phyloP scores from a whole-genome alignment of 345 rosid species.

The Syzygium oleosum region DNA sequence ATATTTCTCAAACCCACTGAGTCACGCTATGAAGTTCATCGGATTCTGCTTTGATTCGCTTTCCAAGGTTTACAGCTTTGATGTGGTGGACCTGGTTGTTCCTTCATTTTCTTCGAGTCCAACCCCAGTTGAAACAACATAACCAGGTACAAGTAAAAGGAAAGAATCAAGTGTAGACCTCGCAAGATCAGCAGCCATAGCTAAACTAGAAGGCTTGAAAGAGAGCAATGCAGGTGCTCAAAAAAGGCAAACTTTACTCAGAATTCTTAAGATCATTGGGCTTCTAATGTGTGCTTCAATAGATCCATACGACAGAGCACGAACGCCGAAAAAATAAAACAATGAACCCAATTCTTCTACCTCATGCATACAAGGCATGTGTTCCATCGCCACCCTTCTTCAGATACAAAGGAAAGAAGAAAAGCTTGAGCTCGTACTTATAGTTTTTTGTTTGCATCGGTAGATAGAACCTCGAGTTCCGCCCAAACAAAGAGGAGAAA shows the following conservation, averaged over 20 bases:
- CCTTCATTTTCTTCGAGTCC: background rate
- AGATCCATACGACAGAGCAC: background rate
- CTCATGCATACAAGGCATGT: constrained; percentile 4
- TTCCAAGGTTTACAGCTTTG: background rate
- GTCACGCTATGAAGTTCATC: background rate
- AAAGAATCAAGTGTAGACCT: background rate
- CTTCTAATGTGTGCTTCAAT: background rate
- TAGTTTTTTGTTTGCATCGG: constrained; percentile 25
- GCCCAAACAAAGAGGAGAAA: constrained; percentile 99
- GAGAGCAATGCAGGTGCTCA: background rate
- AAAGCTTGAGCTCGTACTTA: constrained; percentile 1
- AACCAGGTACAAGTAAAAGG: background rate
- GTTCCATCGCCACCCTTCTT: background rate
- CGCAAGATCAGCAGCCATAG: background rate
- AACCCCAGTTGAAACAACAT: background rate
- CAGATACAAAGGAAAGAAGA: background rate
- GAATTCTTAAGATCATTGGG: background rate
- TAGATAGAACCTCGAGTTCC: constrained; percentile 72
- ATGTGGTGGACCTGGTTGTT: background rate
- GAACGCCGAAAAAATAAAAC: background rate
- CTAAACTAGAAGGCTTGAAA: background rate
- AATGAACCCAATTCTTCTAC: background rate
- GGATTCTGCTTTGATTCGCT: background rate
- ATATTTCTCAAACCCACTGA: too few relatives aligned
- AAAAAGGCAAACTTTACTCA: background rate